A percentile compares a stretch with the other conserved stretches of the same genome.
Evolutionary conservation across 169 alveolate genomes (phyloP).

Genomic region (Hepatocystis sp.): DNA sequence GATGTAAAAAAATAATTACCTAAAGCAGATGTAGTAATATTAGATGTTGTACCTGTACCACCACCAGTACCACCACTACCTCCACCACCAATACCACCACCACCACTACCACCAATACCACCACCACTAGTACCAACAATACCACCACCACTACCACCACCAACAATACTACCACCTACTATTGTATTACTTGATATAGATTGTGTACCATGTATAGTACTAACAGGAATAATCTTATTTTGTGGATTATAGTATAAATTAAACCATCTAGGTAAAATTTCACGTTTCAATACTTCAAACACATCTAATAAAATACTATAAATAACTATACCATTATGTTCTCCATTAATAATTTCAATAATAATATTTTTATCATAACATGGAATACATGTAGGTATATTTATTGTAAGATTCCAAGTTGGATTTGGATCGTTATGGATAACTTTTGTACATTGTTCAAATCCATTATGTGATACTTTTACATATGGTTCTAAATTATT

Average conservation of each 20-base stretch:
- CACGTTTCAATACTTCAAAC: conserved; percentile 82
- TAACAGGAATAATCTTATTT: conserved; percentile 70
- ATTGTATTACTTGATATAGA: neutral
- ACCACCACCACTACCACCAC: neutral
- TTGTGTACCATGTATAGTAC: conserved; percentile 55
- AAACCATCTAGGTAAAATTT: conserved; percentile 84
- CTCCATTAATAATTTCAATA: conserved; percentile 84
- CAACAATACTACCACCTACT: neutral
- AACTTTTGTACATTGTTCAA: conserved; percentile 84
- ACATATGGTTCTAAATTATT: conserved; percentile 86
- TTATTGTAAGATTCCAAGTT: conserved; percentile 87
- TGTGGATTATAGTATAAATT: conserved; percentile 87
- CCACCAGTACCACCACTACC: no score
- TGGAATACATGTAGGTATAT: conserved; percentile 87
- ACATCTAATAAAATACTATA: conserved; percentile 81
- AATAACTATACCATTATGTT: conserved; percentile 80
- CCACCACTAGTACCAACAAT: no score
- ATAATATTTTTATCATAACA: conserved; percentile 80
- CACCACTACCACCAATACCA: no score
- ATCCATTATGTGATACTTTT: conserved; percentile 86
- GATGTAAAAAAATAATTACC: conserved; percentile 59
- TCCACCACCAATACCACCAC: no score
- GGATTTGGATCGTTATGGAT: conserved; percentile 88
- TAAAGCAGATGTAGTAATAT: conserved; percentile 10
- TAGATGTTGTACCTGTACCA: conserved; percentile 6